Conservation (phyloP, 2,329 filamentous ascomycete species). For the Plenodomus tracheiphilus region DNA sequence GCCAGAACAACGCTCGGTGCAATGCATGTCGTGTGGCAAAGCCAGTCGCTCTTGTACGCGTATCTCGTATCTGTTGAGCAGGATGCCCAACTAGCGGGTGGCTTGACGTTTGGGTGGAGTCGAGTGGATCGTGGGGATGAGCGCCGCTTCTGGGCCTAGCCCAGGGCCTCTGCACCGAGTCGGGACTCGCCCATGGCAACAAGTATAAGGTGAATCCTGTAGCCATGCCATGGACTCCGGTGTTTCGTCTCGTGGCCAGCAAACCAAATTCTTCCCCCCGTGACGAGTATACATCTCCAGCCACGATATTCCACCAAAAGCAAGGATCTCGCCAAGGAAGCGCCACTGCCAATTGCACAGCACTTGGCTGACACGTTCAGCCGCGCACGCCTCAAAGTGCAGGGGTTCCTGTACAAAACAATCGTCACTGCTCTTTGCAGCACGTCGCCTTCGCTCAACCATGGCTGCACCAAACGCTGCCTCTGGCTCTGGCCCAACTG, state of each 20-base stretch:
- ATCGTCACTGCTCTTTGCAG: background rate
- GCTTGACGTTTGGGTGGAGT: background rate
- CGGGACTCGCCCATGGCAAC: background rate
- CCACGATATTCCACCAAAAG: constrained; percentile 5
- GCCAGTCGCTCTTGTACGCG: background rate
- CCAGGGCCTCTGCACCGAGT: background rate
- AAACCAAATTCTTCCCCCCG: constrained; percentile 2
- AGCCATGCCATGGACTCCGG: background rate
- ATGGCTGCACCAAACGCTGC: constrained; percentile 19
- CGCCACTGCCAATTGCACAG: constrained; percentile 11
- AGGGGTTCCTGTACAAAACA: constrained; percentile 7
- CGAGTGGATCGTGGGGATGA: background rate
- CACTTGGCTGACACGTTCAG: constrained; percentile 15
- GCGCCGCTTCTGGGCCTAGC: background rate
- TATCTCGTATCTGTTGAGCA: background rate
- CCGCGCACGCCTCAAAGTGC: constrained; percentile 2
- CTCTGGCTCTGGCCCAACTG: background rate
- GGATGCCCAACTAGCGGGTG: background rate
- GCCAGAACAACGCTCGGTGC: background rate
- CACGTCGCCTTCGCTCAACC: background rate
- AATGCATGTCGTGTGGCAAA: background rate
- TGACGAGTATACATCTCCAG: background rate
- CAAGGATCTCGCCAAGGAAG: constrained; percentile 21
- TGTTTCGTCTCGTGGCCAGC: background rate
- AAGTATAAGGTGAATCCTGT: background rate